Base-by-base conservation (phyloP, 1,139 yeast genomes). In the Candida sp. region DNA sequence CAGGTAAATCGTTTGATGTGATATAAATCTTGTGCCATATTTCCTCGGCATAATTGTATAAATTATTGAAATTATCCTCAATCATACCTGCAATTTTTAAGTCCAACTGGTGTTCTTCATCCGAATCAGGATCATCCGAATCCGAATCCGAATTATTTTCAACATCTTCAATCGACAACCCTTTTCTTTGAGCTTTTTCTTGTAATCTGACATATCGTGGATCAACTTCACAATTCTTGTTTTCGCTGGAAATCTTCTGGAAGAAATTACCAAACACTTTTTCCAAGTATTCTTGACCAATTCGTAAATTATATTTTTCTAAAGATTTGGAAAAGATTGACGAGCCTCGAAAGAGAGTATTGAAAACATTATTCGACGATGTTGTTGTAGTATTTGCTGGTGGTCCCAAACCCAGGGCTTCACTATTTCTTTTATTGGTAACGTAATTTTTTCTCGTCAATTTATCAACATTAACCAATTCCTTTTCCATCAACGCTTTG, bases 281-380 rank as follows among this genome's bases (percentile, higher is more conserved):
- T 49, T 84, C 87, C 39, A 93, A 64, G 56, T 88, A 89, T 49
- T 84, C 90, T 48, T 79, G 84, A 0, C 98, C 98, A 25, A 85
- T 73, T 54, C 95, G 69, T 38, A 84, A 73, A 59, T 87, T 85
- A 58, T 83, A 89, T 49, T 79, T 74, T 54, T 93, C 98, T 42
- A 91, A 61, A 0, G 96, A 77, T 58, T 87, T 88, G 0, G 96
- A 84, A 49, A 91, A 73, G 7, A 90, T 73, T 1, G 95, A 83
- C 44, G 88, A 86, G 0, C 97, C 97, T 52, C 98, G 72, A 57
- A 93, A 91, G 21, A 93, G 62, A 0, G 96, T 82, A 53, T 87
- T 87, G 59, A 81, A 80, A 1, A 81, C 77, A 54, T 80, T 75
- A 44, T 66, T 73, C 39, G 61, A 56, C 2, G 67, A 63, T 6